These are phyloP conservation scores for Mycena crocata DNA, from an alignment of 768 basidiomycete species.

Conservation along the genomic window DNA sequence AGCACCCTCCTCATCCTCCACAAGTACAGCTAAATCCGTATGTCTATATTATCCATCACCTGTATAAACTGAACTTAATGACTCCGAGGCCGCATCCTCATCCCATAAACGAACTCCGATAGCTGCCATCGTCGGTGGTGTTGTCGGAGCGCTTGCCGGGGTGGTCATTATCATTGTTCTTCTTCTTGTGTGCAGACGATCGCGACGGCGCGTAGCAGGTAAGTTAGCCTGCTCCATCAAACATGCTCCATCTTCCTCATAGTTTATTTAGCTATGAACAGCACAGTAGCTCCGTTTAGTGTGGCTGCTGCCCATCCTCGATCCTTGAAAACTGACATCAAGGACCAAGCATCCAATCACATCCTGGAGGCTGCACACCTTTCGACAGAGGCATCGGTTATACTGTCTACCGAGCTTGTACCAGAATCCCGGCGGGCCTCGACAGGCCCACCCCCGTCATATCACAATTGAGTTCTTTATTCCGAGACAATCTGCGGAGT, in stretches of 20 bases:
- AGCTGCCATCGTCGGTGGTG: constrained; percentile 24
- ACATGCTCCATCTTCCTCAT: neutral
- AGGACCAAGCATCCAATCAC: neutral
- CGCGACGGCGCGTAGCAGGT: constrained; percentile 4
- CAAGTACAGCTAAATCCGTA: neutral
- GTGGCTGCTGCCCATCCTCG: neutral
- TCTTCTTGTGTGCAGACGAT: constrained; percentile 16
- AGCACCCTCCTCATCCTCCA: neutral
- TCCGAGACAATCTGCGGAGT: too few relatives aligned
- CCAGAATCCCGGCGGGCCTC: neutral
- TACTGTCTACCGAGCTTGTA: constrained; percentile 10
- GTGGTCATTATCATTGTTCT: constrained; percentile 2
- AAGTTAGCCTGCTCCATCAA: neutral
- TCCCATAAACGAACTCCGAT: constrained; percentile 2
- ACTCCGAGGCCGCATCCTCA: neutral
- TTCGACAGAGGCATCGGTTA: neutral
- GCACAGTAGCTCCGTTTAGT: neutral
- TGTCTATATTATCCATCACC: neutral
- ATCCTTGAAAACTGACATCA: too few relatives aligned
- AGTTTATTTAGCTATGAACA: too few relatives aligned
- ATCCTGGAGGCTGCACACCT: neutral
- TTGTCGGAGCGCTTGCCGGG: constrained; percentile 10
- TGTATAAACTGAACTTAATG: neutral
- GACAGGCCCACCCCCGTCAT: constrained; percentile 13
- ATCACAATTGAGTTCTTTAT: too few relatives aligned